phyloP scores from a whole-genome alignment of 805 yeast genomes.

The Komagataella phaffii region DNA sequence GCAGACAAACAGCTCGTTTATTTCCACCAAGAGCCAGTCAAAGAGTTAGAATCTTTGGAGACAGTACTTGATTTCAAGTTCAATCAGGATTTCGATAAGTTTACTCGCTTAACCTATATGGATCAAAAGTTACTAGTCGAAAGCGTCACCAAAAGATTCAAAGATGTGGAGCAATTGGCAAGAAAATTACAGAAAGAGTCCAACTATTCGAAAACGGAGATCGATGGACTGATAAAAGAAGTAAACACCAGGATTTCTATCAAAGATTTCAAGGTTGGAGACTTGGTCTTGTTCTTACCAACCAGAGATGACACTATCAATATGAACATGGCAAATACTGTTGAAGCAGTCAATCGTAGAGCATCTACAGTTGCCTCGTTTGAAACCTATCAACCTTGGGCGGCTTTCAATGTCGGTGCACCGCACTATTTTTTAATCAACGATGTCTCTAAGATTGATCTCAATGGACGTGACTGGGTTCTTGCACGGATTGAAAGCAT shows the following conservation, averaged over 20 bases:
- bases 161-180: conserved; percentile 84
- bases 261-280: conserved; percentile 54
- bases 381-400: conserved; percentile 58
- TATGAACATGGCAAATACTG: not conserved
- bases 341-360: not conserved
- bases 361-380: not conserved
- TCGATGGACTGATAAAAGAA: conserved; percentile 21
- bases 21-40: not conserved
- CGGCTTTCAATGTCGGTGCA: conserved; percentile 82
- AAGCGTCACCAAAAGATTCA: conserved; percentile 56
- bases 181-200: conserved; percentile 71
- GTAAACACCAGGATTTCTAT: conserved; percentile 47
- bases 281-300: conserved; percentile 75
- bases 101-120: conserved; percentile 10
- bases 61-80: conserved; percentile 6
- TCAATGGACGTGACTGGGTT: conserved; percentile 61
- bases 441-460: conserved; percentile 14
- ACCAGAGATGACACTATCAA: conserved; percentile 21
- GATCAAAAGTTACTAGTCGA: conserved; percentile 14
- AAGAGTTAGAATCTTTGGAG: not conserved
- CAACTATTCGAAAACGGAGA: conserved; percentile 33
- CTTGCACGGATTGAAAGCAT: conserved; percentile 57
- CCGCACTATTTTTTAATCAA: conserved; percentile 68
- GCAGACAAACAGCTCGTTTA: not conserved
- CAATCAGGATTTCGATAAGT: conserved; percentile 22